Base-by-base conservation (phyloP, 176 grass and related monocot genomes). In the Hyparrhenia diplandra region DNA sequence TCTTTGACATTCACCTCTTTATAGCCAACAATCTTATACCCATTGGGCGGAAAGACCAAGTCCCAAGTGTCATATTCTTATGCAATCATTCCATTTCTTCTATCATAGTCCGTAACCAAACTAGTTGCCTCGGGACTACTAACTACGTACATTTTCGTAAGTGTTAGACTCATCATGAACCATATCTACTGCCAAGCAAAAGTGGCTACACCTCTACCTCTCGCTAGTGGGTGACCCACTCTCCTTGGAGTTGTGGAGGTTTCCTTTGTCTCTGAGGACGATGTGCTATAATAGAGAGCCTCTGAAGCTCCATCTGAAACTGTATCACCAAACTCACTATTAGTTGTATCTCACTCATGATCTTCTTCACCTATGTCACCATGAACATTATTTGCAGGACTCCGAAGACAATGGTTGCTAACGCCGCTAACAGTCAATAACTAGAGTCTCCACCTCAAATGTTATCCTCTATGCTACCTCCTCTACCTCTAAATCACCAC, bases 21-120 rank as follows among this genome's bases (percentile, higher is more conserved):
- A 11, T 30, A 83, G 14, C 34, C 73, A 21, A 88, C 13, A 61
- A 87, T 49, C 17, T 83, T 83, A 12, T 11, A n/a, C 11, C 79
- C 62, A 55, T 83, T 40, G 6, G 62, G 63, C 28, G 27, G n/a
- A 10, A 16, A 82, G 34, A 79, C 80, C 51, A 88, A n/a, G n/a
- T n/a, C n/a, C n/a, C n/a, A n/a, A 29, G 28, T 82, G 1, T 58
- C 2, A 52, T n/a, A n/a, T 83, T 88, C 13, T 66, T 72, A 4
- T 83, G 30, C 20, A 83, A 27, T 65, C 11, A 74, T 29, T 59
- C n/a, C 58, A 81, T 87, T 14, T 75, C 29, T 14, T 87, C 25
- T 11, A 8, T 13, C 61, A 82, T 82, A n/a, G 85, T 31, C 4
- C 31, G 1, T 18, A 13, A 6, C 60, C 70, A 87, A 4, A 18